phyloP scores from a whole-genome alignment of 371 early-diverging fungal genomes.

The Syncephalastrum sp. region DNA sequence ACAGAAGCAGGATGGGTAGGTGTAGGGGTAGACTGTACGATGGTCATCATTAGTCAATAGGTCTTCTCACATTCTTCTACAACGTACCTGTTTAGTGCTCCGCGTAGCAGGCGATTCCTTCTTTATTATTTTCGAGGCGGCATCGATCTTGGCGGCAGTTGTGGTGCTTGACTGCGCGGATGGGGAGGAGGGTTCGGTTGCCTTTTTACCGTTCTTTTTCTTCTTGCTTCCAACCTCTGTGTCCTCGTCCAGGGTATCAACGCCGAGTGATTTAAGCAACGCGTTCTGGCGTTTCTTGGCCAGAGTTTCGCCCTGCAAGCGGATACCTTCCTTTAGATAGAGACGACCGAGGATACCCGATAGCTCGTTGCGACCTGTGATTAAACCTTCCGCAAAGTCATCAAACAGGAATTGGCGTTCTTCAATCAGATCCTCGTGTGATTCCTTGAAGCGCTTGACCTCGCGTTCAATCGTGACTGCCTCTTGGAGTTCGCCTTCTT shows the following conservation, averaged over 20 bases:
- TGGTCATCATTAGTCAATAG: too few species aligned
- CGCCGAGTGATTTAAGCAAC: conserved; percentile 55
- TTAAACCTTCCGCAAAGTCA: conserved; percentile 68
- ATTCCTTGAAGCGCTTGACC: conserved; percentile 40
- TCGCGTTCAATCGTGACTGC: conserved; percentile 42
- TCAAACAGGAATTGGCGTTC: conserved; percentile 59
- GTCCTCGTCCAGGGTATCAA: conserved; percentile 8
- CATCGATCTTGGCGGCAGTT: too few species aligned
- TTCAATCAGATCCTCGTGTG: conserved; percentile 47
- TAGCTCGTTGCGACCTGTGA: conserved; percentile 64
- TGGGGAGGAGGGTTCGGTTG: conserved; percentile 27
- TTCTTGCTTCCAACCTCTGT: background rate
- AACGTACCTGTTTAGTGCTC: background rate
- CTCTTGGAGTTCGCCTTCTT: conserved; percentile 66
- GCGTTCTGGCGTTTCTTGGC: conserved; percentile 66
- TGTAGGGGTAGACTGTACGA: too few species aligned
- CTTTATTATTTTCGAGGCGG: background rate
- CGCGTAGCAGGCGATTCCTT: background rate
- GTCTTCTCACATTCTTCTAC: background rate
- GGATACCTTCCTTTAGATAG: conserved; percentile 70
- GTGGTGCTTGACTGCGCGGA: background rate
- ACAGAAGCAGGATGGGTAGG: too few species aligned
- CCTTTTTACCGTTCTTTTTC: conserved; percentile 41
- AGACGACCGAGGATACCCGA: conserved; percentile 69
- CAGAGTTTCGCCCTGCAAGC: conserved; percentile 65